Percentiles rank a stretch among this genome's conserved stretches.
phyloP scores from a whole-genome alignment of 176 grass and related monocot genomes.

The Thinopyrum elongatum region DNA sequence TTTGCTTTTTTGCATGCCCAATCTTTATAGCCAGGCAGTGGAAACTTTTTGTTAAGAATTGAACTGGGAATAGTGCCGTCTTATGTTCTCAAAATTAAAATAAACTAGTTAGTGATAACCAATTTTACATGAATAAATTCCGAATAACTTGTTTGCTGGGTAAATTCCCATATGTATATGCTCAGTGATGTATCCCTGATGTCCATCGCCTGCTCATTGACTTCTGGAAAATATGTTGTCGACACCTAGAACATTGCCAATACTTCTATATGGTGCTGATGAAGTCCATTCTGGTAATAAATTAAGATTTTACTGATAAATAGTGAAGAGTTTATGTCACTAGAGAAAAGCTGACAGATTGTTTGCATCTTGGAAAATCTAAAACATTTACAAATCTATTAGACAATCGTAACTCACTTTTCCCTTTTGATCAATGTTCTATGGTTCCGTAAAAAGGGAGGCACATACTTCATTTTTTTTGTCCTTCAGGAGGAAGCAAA shows the following conservation, averaged over 20 bases:
- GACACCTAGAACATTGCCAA: not conserved
- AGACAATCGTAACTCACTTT: not conserved
- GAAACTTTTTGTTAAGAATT: not conserved
- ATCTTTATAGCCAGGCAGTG: not conserved
- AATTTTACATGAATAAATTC: not conserved
- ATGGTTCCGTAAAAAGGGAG: not conserved
- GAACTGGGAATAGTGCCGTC: not conserved
- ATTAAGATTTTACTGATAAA: not conserved
- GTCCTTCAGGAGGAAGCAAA: not conserved
- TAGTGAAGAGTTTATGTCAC: not conserved
- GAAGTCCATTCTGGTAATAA: not conserved
- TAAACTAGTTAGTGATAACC: not conserved
- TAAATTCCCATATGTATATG: not conserved
- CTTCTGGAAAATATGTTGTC: not conserved
- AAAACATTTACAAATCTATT: not conserved
- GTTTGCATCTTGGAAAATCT: not conserved
- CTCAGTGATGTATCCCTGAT: not conserved
- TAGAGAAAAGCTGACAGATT: not conserved
- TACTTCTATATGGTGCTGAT: not conserved
- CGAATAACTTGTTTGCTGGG: not conserved
- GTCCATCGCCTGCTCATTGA: not conserved
- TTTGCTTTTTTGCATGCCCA: not conserved
- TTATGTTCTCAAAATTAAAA: not conserved
- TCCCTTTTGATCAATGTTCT: not conserved
- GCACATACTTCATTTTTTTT: slow-evolving; percentile 2